Evolutionary conservation across 1,139 yeast genomes (phyloP).

Genomic region (Scheffersomyces cryptocercus): DNA sequence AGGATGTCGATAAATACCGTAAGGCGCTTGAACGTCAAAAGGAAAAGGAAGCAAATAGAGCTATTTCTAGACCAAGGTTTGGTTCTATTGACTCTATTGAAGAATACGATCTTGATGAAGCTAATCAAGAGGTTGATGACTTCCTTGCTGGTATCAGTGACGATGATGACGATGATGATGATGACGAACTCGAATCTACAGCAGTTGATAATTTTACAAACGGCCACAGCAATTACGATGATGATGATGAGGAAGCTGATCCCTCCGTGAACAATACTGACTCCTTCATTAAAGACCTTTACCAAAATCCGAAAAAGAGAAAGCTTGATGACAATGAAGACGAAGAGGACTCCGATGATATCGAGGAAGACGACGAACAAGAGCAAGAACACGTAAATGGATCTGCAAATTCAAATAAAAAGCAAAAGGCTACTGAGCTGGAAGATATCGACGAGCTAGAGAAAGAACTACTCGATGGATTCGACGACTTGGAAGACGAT

Average conservation of each 20-base stretch:
- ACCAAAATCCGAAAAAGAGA: slow-evolving; percentile 25
- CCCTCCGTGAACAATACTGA: slow-evolving; percentile 10
- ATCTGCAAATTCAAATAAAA: not conserved
- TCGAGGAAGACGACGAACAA: slow-evolving; percentile 14
- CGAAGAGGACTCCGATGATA: slow-evolving; percentile 15
- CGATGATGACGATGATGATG: slow-evolving; percentile 44
- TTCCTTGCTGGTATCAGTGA: slow-evolving; percentile 58
- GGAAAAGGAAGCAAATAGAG: slow-evolving; percentile 12
- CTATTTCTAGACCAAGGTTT: slow-evolving; percentile 21
- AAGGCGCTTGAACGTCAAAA: slow-evolving; percentile 27
- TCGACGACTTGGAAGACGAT: slow-evolving; percentile 41
- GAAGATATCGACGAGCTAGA: slow-evolving; percentile 45
- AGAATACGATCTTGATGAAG: slow-evolving; percentile 53
- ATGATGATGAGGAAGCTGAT: slow-evolving; percentile 8
- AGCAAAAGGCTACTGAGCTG: slow-evolving; percentile 4
- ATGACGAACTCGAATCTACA: slow-evolving; percentile 25
- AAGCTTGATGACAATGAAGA: slow-evolving; percentile 16
- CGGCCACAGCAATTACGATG: slow-evolving; percentile 10
- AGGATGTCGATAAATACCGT: slow-evolving; percentile 47
- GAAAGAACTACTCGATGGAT: slow-evolving; percentile 47
- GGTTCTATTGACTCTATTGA: slow-evolving; percentile 34
- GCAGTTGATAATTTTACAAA: slow-evolving; percentile 14
- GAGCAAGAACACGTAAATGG: slow-evolving; percentile 4
- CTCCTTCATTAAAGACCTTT: slow-evolving; percentile 36
- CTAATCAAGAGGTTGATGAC: slow-evolving; percentile 61